phyloP scores from a whole-genome alignment of 768 basidiomycete species.

The Rhodosporidiobolus odoratus region DNA sequence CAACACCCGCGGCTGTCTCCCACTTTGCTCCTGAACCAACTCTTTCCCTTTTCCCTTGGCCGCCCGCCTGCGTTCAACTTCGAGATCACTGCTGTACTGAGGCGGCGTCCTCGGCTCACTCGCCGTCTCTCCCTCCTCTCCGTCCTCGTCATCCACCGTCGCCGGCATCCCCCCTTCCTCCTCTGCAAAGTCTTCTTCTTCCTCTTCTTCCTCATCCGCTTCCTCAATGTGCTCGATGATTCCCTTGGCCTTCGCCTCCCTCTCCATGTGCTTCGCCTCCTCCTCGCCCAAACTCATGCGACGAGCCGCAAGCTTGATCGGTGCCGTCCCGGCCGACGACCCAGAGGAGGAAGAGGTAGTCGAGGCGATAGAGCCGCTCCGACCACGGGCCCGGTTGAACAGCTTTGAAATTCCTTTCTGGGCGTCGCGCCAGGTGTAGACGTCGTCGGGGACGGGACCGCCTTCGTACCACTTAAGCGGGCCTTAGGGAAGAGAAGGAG shows the following conservation, averaged over 20 bases:
- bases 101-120: background rate
- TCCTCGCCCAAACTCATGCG: background rate
- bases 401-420: conserved; percentile 22
- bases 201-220: conserved; percentile 6
- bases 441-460: conserved; percentile 21
- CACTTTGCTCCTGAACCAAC: too few species aligned
- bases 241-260: conserved; percentile 23
- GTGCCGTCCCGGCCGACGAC: background rate
- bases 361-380: background rate
- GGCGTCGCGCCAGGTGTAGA: conserved; percentile 32
- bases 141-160: conserved; percentile 1
- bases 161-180: background rate
- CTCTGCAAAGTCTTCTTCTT: background rate
- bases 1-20: background rate
- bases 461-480: conserved; percentile 36
- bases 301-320: background rate
- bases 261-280: conserved; percentile 32
- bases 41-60: conserved; percentile 29
- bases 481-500: background rate
- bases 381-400: conserved; percentile 18
- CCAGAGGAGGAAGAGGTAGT: background rate
- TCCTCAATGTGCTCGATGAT: conserved; percentile 38
- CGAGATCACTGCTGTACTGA: too few species aligned
- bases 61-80: background rate
- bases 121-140: background rate